Base-by-base conservation (phyloP, 768 basidiomycete genomes). In the Cystobasidiopsis lactophilus region DNA sequence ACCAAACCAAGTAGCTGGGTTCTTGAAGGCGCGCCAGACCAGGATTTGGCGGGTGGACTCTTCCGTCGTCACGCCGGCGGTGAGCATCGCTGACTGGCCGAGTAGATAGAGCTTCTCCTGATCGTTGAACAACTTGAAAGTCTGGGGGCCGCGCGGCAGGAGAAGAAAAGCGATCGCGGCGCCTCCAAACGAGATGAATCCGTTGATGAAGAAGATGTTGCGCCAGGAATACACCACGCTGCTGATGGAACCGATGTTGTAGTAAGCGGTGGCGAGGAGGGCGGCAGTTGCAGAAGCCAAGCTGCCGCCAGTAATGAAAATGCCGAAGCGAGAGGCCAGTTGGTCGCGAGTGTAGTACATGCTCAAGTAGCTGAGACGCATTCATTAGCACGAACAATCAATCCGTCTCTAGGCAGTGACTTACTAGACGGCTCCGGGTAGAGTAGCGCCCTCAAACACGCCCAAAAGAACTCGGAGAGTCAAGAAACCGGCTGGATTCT, bases 391-490 rank as follows among this genome's bases (percentile, higher is more conserved):
- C 19, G 37, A 11, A 11, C 11, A 11, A 11, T 38, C 37, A 11
- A 19, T 11, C 37, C 37, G 37, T 38, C 37, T 38, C 19, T 11
- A 11, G 37, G 19, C 37, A 38, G 37, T 11, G 11, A 38, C 11
- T 11, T 38, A 38, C 11, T 43, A 43, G 24, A 7, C 19, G 24
- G n/a, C 18, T 43, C 40, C 40, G 24, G 40, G 40, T 9, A 43
- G 40, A n/a, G 40, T 43, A 19, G 40, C 40, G 40, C 51, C 51
- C 23, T 52, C 51, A 13, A 35, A 24, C 10, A 26, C 5, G 14
- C 51, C 51, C 39, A 52, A 27, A 7, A 52, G 19, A 7, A 30
- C 23, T 24, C 51, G 51, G 31, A 52, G 26, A 21, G 51, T 43
- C 13, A 45, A 49, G 23, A 52, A 52, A 7, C 11, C 10, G 23